Evolutionary conservation across 2,329 filamentous ascomycete genomes (phyloP).

Genomic region (Cadophora sp.): DNA sequence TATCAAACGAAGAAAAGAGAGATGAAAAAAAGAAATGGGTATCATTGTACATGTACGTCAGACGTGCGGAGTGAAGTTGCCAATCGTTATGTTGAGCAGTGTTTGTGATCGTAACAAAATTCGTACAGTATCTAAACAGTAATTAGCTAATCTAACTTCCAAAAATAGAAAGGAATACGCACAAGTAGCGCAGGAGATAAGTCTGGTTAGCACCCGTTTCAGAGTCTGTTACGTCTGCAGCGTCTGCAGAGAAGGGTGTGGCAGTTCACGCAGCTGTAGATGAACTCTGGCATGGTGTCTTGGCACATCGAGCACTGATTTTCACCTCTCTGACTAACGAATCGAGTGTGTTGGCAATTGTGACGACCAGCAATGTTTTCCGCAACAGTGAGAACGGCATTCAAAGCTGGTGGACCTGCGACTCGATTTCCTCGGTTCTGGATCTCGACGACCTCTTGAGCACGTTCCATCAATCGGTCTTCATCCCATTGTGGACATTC

Average conservation of each 20-base stretch:
- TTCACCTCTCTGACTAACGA: conserved; percentile 44
- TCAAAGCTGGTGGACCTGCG: background rate
- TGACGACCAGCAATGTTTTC: conserved; percentile 39
- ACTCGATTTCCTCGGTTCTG: conserved; percentile 7
- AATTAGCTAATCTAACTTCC: too few species aligned
- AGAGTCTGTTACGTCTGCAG: conserved; percentile 43
- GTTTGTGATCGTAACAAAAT: too few species aligned
- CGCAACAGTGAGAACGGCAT: background rate
- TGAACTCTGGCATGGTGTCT: conserved; percentile 47
- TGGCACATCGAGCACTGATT: conserved; percentile 52
- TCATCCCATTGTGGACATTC: conserved; percentile 48
- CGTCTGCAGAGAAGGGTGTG: conserved; percentile 51
- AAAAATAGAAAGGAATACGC: too few species aligned
- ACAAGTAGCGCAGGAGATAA: too few species aligned
- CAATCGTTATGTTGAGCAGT: too few species aligned
- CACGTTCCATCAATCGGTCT: conserved; percentile 40
- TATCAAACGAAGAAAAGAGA: too few species aligned
- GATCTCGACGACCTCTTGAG: conserved; percentile 38
- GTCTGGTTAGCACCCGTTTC: background rate
- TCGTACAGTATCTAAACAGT: too few species aligned
- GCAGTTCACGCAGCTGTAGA: conserved; percentile 55
- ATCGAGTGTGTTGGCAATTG: conserved; percentile 48
- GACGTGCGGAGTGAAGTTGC: too few species aligned
- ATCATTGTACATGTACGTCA: too few species aligned
- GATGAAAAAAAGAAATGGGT: too few species aligned